Conservation (phyloP, 805 yeast species). For the Lipomyces kockii region DNA sequence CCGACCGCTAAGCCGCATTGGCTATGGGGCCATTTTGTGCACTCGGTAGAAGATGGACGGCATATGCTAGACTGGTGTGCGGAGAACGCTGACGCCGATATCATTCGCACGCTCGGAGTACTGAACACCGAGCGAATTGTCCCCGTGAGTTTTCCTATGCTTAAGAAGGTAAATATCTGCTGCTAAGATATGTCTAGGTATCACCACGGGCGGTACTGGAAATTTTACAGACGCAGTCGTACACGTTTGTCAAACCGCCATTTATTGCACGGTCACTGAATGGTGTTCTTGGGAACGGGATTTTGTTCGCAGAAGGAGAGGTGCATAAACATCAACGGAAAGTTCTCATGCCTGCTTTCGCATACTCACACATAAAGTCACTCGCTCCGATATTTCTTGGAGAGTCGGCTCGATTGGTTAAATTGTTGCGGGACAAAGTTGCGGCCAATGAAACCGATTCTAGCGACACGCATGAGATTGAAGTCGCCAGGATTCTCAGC, state of each 20-base stretch:
- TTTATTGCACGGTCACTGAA: slow-evolving; percentile 10
- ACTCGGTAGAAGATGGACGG: slow-evolving; percentile 9
- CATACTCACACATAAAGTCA: slow-evolving; percentile 17
- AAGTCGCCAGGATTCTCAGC: slow-evolving; percentile 11
- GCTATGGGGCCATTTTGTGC: slow-evolving; percentile 22
- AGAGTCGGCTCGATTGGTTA: slow-evolving; percentile 20
- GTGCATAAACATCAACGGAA: slow-evolving; percentile 30
- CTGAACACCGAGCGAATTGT: slow-evolving; percentile 21
- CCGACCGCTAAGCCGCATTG: slow-evolving; percentile 11
- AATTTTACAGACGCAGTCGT: slow-evolving; percentile 25
- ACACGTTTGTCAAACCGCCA: slow-evolving; percentile 30
- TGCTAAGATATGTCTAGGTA: neutral
- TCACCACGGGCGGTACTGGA: slow-evolving; percentile 21
- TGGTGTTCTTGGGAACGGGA: slow-evolving; percentile 30
- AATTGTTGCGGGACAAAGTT: neutral
- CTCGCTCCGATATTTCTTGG: slow-evolving; percentile 27
- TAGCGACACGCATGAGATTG: slow-evolving; percentile 4
- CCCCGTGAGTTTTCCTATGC: slow-evolving; percentile 4
- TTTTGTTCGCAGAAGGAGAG: slow-evolving; percentile 34
- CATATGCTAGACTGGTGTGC: slow-evolving; percentile 16
- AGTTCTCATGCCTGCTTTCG: slow-evolving; percentile 31
- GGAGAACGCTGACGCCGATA: slow-evolving; percentile 14
- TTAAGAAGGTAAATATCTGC: neutral
- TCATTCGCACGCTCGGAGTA: slow-evolving; percentile 14
- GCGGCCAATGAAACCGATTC: neutral